phyloP scores from a whole-genome alignment of 1,139 yeast genomes.

The Diutina neorugosa region DNA sequence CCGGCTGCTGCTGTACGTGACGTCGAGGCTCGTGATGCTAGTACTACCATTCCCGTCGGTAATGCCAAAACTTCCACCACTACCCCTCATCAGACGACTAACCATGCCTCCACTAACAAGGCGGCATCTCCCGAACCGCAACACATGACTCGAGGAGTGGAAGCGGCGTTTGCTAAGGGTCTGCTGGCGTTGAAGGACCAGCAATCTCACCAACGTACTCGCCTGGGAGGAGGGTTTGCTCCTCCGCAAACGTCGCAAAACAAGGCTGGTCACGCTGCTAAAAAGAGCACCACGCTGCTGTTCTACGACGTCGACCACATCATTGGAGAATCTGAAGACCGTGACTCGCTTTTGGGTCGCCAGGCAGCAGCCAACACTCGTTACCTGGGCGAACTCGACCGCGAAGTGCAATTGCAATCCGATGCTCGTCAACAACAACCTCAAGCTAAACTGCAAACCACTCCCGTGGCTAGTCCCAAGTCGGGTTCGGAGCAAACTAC shows the following conservation, averaged over 20 bases:
- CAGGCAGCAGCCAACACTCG: neutral
- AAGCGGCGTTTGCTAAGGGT: neutral
- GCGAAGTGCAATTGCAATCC: neutral
- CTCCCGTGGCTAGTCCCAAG: neutral
- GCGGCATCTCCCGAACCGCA: neutral
- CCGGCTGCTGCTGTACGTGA: neutral
- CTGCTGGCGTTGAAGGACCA: neutral
- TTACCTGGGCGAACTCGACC: neutral
- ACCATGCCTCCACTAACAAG: neutral
- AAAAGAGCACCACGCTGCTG: neutral
- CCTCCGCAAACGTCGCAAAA: neutral
- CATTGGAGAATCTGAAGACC: neutral
- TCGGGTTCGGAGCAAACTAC: neutral
- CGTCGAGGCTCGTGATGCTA: neutral
- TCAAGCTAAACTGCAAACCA: neutral
- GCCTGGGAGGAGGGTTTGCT: neutral
- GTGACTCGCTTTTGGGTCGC: neutral
- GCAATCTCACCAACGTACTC: neutral
- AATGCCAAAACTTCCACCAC: neutral
- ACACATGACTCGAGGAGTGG: neutral
- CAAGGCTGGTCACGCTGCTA: neutral
- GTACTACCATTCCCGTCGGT: neutral
- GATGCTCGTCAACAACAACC: neutral
- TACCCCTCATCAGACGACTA: neutral
- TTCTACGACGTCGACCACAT: neutral